A percentile compares a stretch with the other conserved stretches of the same genome.
Conservation (phyloP, 169 alveolate genomes). For the Cardiosporidium cionae region DNA sequence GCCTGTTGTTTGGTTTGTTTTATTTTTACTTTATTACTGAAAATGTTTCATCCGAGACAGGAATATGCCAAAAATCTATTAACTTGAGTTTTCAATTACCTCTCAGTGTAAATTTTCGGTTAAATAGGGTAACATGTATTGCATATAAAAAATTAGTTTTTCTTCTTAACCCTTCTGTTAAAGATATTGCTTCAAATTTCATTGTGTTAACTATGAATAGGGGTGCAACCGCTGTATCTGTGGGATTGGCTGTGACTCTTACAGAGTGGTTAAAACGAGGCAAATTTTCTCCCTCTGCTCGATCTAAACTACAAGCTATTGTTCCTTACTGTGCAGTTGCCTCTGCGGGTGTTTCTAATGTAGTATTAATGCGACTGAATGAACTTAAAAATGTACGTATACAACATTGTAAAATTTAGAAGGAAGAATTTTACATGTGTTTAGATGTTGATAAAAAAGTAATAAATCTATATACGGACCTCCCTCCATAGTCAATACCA, state of each 20-base stretch:
- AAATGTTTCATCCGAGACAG: no score
- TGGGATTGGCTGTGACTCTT: constrained; percentile 27
- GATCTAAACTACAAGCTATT: constrained; percentile 9
- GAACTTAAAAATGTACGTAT: constrained; percentile 8
- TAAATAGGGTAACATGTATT: no score
- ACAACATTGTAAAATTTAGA: neutral
- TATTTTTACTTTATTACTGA: no score
- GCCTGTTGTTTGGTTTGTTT: no score
- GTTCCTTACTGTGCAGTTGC: constrained; percentile 22
- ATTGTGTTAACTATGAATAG: no score
- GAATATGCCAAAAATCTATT: no score
- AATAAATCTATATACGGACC: neutral
- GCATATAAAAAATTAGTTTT: no score
- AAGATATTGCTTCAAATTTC: no score
- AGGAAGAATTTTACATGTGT: neutral
- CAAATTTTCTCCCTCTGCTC: neutral
- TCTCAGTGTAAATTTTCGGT: no score
- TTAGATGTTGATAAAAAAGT: neutral
- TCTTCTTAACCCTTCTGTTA: no score
- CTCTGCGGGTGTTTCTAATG: constrained; percentile 13
- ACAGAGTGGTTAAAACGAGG: constrained; percentile 1
- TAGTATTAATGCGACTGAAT: constrained; percentile 4
- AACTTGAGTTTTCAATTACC: no score
- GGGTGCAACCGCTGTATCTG: constrained; percentile 20
- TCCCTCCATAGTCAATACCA: neutral